Percentiles rank a stretch among this genome's conserved stretches.
Conservation (phyloP, 345 rosid genomes). For the Dimocarpus longan region DNA sequence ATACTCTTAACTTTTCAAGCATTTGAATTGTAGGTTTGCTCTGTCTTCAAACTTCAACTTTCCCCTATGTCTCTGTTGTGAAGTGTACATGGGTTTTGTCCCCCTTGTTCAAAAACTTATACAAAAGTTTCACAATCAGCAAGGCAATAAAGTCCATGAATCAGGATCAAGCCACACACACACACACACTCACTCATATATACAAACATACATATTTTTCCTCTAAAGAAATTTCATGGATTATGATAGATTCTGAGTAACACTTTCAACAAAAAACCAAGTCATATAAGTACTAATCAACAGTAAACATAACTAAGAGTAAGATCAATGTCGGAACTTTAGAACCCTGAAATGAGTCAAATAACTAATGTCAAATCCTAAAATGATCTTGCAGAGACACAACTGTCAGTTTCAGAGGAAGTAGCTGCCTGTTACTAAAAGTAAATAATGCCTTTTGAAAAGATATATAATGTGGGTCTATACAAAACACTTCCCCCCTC, state of each 20-base stretch:
- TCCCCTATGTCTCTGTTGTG: neutral
- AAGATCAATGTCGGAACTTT: neutral
- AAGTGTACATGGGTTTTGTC: neutral
- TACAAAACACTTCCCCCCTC: neutral
- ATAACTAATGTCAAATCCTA: neutral
- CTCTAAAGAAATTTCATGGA: neutral
- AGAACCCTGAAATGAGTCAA: neutral
- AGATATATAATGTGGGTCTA: neutral
- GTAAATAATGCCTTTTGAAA: neutral
- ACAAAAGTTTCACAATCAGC: neutral
- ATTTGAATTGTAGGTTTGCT: neutral
- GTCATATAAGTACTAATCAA: constrained; percentile 6
- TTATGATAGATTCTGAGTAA: neutral
- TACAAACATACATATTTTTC: too few species aligned
- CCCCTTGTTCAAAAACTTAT: neutral
- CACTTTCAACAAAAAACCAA: neutral
- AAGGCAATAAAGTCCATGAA: neutral
- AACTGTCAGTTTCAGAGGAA: neutral
- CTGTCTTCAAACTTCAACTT: constrained; percentile 6
- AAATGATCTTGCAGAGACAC: neutral
- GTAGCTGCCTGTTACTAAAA: neutral
- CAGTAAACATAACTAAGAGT: neutral
- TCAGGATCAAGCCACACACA: neutral
- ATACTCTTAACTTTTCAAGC: neutral
- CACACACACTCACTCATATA: too few species aligned